Conservation (phyloP, 441 rosid species). For the Biscutella laevigata region DNA sequence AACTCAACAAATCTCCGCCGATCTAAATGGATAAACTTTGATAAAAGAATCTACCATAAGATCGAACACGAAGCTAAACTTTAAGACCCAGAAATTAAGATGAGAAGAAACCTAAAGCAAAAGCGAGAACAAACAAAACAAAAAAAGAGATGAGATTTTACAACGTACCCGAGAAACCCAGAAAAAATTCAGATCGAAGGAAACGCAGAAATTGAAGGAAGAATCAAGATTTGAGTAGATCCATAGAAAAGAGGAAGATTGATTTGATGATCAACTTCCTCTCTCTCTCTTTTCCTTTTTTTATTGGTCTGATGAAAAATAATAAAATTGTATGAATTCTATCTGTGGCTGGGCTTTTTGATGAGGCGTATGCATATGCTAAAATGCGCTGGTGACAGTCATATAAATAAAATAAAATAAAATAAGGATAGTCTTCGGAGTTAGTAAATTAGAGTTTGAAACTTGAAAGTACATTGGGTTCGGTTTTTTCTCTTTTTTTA, state of each 20-base stretch:
- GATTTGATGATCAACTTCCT: constrained; percentile 19
- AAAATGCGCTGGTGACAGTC: constrained; percentile 33
- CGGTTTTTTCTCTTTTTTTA: constrained; percentile 22
- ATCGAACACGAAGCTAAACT: background rate
- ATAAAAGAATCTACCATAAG: background rate
- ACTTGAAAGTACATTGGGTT: constrained; percentile 29
- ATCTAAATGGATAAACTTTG: constrained; percentile 1
- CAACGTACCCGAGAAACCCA: constrained; percentile 22
- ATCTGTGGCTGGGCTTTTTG: constrained; percentile 27
- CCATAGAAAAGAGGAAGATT: too few relatives aligned
- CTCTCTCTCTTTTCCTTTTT: background rate
- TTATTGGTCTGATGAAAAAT: constrained; percentile 24
- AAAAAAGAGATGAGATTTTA: background rate
- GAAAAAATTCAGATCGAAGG: constrained; percentile 4
- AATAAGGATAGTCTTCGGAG: constrained; percentile 15
- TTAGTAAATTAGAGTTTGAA: constrained; percentile 26
- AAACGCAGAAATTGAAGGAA: constrained; percentile 1
- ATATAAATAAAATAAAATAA: background rate
- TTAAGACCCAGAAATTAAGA: background rate
- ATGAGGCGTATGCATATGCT: constrained; percentile 20
- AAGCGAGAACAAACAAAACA: background rate
- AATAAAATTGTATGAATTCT: too few relatives aligned
- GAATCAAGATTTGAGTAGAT: constrained; percentile 21
- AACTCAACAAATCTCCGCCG: background rate
- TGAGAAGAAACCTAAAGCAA: background rate